Conservation (phyloP, 1,139 yeast genomes). For the Hyphopichia burtonii region DNA sequence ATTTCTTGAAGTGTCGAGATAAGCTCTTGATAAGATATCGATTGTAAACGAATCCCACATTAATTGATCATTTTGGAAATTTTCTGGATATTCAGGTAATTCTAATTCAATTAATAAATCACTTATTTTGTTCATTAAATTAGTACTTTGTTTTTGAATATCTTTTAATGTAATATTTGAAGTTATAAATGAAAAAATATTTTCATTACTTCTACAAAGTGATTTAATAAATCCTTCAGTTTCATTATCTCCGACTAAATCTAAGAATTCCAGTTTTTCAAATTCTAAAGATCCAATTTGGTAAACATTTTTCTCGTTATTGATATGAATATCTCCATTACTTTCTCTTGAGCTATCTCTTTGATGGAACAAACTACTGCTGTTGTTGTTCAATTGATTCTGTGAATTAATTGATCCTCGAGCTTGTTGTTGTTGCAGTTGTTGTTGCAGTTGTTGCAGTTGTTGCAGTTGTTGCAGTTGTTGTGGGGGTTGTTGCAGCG, state of each 20-base stretch:
- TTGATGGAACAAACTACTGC: conserved; percentile 3
- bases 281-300: conserved; percentile 56
- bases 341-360: conserved; percentile 12
- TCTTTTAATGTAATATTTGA: conserved; percentile 48
- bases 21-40: conserved; percentile 30
- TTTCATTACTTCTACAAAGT: conserved; percentile 44
- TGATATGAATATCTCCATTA: conserved; percentile 14
- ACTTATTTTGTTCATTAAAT: conserved; percentile 33
- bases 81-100: conserved; percentile 40
- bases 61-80: conserved; percentile 24
- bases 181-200: conserved; percentile 45
- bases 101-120: conserved; percentile 35
- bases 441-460: too few relatives aligned
- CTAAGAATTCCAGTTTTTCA: conserved; percentile 50
- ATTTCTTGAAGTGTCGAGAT: conserved; percentile 33
- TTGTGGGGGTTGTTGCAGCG: conserved; percentile 2
- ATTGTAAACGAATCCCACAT: conserved; percentile 37
- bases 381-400: conserved; percentile 5
- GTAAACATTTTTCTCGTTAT: conserved; percentile 34
- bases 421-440: too few relatives aligned
- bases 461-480: background rate
- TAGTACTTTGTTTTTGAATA: conserved; percentile 45
- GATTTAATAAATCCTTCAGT: conserved; percentile 53
- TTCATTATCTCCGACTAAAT: conserved; percentile 46
- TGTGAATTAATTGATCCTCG: conserved; percentile 3